Evolutionary conservation across 768 basidiomycete species (phyloP).

Genomic region (Suillus bovinus): DNA sequence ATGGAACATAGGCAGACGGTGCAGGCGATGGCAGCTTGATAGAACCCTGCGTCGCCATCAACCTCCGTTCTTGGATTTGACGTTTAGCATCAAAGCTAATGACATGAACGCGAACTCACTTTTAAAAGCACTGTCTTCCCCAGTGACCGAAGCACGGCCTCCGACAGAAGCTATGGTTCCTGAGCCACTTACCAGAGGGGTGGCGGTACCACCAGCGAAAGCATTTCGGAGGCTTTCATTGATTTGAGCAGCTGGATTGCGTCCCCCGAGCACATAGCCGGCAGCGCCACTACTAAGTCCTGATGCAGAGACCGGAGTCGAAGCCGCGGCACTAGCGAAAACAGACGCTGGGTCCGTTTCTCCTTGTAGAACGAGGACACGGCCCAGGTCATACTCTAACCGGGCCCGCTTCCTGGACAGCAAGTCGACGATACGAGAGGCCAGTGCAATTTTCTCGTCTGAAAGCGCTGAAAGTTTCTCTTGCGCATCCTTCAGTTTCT

Average conservation of each 20-base stretch:
- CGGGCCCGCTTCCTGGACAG: conserved; percentile 46
- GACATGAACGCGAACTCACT: conserved; percentile 18
- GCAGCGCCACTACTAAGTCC: conserved; percentile 18
- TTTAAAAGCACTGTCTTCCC: conserved; percentile 31
- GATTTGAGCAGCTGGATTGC: conserved; percentile 41
- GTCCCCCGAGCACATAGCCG: conserved; percentile 34
- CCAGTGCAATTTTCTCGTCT: conserved; percentile 44
- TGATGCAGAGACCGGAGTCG: conserved; percentile 14
- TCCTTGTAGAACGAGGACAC: conserved; percentile 45
- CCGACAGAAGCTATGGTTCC: conserved; percentile 11
- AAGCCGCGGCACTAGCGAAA: conserved; percentile 29
- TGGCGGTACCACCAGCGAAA: conserved; percentile 27
- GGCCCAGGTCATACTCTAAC: conserved; percentile 46
- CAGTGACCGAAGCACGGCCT: conserved; percentile 17
- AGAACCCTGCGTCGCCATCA: conserved; percentile 29
- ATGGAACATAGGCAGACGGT: conserved; percentile 30
- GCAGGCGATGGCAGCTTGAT: conserved; percentile 37
- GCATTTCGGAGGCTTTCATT: conserved; percentile 41
- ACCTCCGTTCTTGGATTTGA: conserved; percentile 28
- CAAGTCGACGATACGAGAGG: conserved; percentile 42
- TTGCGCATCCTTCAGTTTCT: conserved; percentile 32
- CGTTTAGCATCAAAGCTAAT: conserved; percentile 8
- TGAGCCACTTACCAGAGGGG: conserved; percentile 17
- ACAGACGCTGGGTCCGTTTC: conserved; percentile 39
- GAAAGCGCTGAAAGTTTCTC: conserved; percentile 34